A percentile compares a stretch with the other conserved stretches of the same genome.
Evolutionary conservation across 1,284 basidiomycete species (phyloP).

Genomic region (Rhodotorula glutinis): DNA sequence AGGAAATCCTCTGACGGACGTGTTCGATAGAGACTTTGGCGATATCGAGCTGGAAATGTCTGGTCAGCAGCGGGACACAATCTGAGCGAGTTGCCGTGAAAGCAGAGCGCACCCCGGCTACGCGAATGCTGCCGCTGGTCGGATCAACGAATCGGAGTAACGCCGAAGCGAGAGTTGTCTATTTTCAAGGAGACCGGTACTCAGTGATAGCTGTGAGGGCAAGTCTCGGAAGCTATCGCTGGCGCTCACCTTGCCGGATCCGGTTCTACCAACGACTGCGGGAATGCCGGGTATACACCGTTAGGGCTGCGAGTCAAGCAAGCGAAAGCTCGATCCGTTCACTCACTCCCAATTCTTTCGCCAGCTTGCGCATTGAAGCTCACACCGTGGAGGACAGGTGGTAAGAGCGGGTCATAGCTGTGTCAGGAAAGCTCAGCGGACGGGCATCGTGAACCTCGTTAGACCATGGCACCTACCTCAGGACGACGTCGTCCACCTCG

Average conservation of each 20-base stretch:
- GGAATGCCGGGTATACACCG: too few relatives aligned
- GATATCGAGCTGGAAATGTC: conserved; percentile 63
- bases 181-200: neutral
- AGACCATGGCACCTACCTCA: conserved; percentile 58
- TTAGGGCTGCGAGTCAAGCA: too few relatives aligned
- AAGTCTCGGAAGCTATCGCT: neutral
- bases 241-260: conserved; percentile 46
- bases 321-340: too few relatives aligned
- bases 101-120: conserved; percentile 59
- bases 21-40: conserved; percentile 47
- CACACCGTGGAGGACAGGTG: conserved; percentile 71
- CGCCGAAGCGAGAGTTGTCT: conserved; percentile 69
- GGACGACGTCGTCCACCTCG: conserved; percentile 65
- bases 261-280: conserved; percentile 52
- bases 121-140: conserved; percentile 66
- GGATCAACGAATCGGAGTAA: conserved; percentile 85
- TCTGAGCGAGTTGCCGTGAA: neutral
- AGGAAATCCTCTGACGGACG: conserved; percentile 40
- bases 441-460: neutral
- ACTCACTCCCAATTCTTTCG: conserved; percentile 63
- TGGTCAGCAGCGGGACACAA: neutral
- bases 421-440: too few relatives aligned
- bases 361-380: conserved; percentile 68
- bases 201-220: neutral
- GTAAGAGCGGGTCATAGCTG: conserved; percentile 69